Evolutionary conservation across 495 filamentous ascomycete genomes (phyloP).

Genomic region (Sordaria brevicollis): DNA sequence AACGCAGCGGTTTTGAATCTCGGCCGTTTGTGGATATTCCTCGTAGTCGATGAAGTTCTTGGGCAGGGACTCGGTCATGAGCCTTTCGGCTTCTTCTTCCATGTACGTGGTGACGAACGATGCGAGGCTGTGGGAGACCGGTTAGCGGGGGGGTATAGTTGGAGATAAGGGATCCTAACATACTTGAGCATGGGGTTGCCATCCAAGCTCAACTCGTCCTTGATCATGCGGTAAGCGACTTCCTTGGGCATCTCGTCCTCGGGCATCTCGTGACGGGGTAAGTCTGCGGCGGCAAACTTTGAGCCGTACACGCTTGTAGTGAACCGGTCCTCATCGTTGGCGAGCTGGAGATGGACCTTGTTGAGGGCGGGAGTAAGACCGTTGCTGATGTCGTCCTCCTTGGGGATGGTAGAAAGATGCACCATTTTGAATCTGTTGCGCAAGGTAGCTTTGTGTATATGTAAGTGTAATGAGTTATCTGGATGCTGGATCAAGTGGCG

Average conservation of each 20-base stretch:
- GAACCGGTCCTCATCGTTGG: conserved; percentile 50
- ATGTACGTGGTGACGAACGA: conserved; percentile 84
- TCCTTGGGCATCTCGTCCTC: conserved; percentile 80
- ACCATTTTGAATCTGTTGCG: conserved; percentile 45
- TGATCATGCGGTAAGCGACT: conserved; percentile 90
- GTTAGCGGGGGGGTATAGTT: not conserved
- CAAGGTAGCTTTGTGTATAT: not conserved
- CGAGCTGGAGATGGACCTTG: conserved; percentile 33
- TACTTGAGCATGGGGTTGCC: conserved; percentile 84
- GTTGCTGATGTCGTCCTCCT: conserved; percentile 33
- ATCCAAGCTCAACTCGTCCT: conserved; percentile 82
- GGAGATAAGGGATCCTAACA: conserved; percentile 14
- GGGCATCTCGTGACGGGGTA: conserved; percentile 81
- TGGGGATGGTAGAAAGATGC: conserved; percentile 49
- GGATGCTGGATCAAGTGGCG: not conserved
- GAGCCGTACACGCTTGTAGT: conserved; percentile 77
- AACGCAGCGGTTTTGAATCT: conserved; percentile 87
- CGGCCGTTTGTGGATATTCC: conserved; percentile 79
- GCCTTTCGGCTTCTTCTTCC: conserved; percentile 84
- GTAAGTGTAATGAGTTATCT: not conserved
- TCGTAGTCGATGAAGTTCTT: conserved; percentile 96
- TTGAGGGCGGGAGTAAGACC: conserved; percentile 32
- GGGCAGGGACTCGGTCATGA: conserved; percentile 78
- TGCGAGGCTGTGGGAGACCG: conserved; percentile 43
- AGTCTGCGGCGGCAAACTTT: conserved; percentile 63